Evolutionary conservation across 352 stramenopile genomes (phyloP), one percentile per base, ranked within the genome.

Genomic region (Hyphochytrium catenoides): DNA sequence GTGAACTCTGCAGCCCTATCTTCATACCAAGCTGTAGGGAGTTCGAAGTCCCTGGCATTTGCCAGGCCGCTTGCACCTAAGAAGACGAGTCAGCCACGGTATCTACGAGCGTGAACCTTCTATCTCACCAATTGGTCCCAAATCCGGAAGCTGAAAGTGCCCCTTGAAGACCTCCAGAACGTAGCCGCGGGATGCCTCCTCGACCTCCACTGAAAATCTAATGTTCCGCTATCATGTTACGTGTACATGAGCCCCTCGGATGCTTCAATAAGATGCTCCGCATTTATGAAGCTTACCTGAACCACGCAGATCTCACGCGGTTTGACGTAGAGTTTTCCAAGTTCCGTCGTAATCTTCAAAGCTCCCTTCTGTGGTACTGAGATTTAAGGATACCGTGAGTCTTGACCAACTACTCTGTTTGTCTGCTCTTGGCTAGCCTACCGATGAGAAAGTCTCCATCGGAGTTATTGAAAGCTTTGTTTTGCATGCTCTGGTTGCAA

Each of bases 381-480:
- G 18, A 8, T 27, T 15, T 35, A 19, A 16, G 15, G 8, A 16
- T 8, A 36, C 11, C 29, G 36, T 14, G 31, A 27, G 12, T 31
- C 25, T 14, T 19, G 6, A 27, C 3, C 39, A 14, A 19, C 1
- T 6, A 14, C 26, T 23, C 29, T 24, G 23, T 17, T 7, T n/a
- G n/a, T n/a, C n/a, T n/a, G n/a, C n/a, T n/a, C n/a, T n/a, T n/a
- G n/a, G n/a, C n/a, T n/a, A n/a, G n/a, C n/a, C n/a, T n/a, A n/a
- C n/a, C n/a, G 36, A 96, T 88, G 29, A 97, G 59, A 29, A 95
- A 84, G 44, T 97, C 88, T 39, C 88, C 88, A 52, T 97, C 88
- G 33, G 71, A 79, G 58, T 95, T 95, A 62, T 92, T 89, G 21
- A 95, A 75, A 31, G 73, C 75, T 37, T 66, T 63, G 48, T 89